Evolutionary conservation across 1,139 yeast genomes (phyloP).

Genomic region (Kazachstania sp.): DNA sequence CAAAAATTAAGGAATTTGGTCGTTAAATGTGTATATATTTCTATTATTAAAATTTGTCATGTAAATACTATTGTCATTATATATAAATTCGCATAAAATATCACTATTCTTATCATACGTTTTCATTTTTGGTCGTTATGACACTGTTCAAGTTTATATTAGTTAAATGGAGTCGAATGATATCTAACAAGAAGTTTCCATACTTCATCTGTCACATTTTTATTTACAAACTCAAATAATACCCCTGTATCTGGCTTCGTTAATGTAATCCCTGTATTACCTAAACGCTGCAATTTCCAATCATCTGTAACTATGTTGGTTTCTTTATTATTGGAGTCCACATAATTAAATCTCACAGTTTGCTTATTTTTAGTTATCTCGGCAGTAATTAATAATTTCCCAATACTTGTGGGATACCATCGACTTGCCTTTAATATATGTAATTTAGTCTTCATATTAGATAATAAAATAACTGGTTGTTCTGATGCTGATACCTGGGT

Average conservation of each 20-base stretch:
- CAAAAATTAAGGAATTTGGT: constrained; percentile 2
- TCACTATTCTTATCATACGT: background rate
- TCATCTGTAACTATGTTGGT: constrained; percentile 11
- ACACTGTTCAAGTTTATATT: background rate
- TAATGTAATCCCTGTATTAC: constrained; percentile 22
- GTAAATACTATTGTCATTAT: background rate
- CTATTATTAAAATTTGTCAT: background rate
- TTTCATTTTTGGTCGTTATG: background rate
- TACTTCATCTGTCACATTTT: constrained; percentile 16
- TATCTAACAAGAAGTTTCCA: constrained; percentile 4
- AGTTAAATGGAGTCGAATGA: background rate
- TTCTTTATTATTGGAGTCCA: background rate
- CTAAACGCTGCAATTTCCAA: constrained; percentile 7
- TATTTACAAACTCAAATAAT: constrained; percentile 20
- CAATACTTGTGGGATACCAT: constrained; percentile 4
- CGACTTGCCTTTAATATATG: constrained; percentile 1
- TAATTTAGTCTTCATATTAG: constrained; percentile 6
- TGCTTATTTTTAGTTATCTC: background rate
- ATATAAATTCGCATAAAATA: background rate
- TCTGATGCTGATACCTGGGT: no score
- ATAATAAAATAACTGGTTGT: background rate
- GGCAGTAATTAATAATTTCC: constrained; percentile 7
- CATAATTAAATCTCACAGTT: background rate
- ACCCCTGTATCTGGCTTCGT: constrained; percentile 10
- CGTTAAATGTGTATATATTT: background rate